These are phyloP conservation scores for Cryptococcus jaspeensis DNA, from an alignment of 1,284 basidiomycete genomes.

Conservation along the genomic window DNA sequence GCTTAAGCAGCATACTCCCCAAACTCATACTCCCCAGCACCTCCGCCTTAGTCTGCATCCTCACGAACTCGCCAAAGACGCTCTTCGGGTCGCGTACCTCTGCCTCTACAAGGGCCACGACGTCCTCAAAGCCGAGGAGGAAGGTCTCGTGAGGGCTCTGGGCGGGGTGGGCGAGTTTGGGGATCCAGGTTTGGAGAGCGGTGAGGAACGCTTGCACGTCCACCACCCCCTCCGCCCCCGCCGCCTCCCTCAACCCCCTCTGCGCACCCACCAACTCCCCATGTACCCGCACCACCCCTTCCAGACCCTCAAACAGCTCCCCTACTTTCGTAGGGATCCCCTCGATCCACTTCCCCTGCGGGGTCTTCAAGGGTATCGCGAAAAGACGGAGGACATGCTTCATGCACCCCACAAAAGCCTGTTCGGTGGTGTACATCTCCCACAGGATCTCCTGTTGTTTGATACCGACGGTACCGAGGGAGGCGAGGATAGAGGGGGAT, in stretches of 20 bases:
- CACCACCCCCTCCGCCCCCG: slow-evolving; percentile 54
- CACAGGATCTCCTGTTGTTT: slow-evolving; percentile 67
- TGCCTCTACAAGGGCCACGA: slow-evolving; percentile 59
- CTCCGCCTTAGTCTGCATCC: slow-evolving; percentile 69
- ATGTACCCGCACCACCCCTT: slow-evolving; percentile 77
- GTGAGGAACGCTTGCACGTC: slow-evolving; percentile 59
- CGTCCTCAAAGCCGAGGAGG: slow-evolving; percentile 66
- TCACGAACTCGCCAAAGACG: slow-evolving; percentile 81
- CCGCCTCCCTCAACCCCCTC: slow-evolving; percentile 1
- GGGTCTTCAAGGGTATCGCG: slow-evolving; percentile 66
- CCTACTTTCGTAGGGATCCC: slow-evolving; percentile 69
- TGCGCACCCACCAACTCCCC: not conserved
- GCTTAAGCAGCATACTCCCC: slow-evolving; percentile 68
- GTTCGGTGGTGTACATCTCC: slow-evolving; percentile 68
- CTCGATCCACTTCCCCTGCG: slow-evolving; percentile 71
- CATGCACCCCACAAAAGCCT: slow-evolving; percentile 64
- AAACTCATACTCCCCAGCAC: slow-evolving; percentile 65
- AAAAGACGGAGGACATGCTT: slow-evolving; percentile 66
- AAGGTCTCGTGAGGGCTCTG: slow-evolving; percentile 72
- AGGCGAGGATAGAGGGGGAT: not conserved
- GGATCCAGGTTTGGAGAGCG: slow-evolving; percentile 61
- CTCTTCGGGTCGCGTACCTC: slow-evolving; percentile 59
- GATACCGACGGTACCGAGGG: slow-evolving; percentile 57
- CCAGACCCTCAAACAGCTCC: slow-evolving; percentile 76
- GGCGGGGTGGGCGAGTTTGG: slow-evolving; percentile 57